Conservation (phyloP, 177 flowering plant genomes). For the Vitis hybrid region DNA sequence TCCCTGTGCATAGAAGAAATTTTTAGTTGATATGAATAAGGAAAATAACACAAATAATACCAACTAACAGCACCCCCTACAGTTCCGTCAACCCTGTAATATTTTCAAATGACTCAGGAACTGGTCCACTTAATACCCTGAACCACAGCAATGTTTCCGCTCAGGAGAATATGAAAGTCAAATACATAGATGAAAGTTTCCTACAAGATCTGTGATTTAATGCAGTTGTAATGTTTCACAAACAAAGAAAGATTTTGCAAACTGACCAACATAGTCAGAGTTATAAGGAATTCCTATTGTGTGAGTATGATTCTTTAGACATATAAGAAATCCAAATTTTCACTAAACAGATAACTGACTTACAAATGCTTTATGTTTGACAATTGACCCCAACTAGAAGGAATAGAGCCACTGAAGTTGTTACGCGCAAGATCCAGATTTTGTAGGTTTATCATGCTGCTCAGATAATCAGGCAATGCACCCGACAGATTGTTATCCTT, state of each 20-base stretch:
- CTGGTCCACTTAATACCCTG: conserved; percentile 44
- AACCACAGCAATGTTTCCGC: background rate
- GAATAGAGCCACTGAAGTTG: conserved; percentile 66
- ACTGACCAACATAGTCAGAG: too few species aligned
- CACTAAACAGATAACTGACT: conserved; percentile 21
- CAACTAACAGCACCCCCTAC: conserved; percentile 17
- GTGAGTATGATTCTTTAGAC: too few species aligned
- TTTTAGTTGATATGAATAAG: conserved; percentile 1
- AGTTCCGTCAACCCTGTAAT: conserved; percentile 34
- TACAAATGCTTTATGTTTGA: conserved; percentile 74
- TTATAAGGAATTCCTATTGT: too few species aligned
- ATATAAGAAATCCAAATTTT: background rate
- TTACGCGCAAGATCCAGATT: conserved; percentile 77
- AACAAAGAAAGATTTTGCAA: background rate
- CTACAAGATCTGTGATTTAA: too few species aligned
- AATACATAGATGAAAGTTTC: background rate
- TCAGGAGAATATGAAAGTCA: too few species aligned
- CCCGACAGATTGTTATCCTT: conserved; percentile 82
- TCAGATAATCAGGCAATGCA: conserved; percentile 66
- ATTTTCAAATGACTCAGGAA: conserved; percentile 44
- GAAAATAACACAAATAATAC: background rate
- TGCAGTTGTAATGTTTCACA: background rate
- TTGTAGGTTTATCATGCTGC: conserved; percentile 52
- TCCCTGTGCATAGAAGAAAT: conserved; percentile 47
- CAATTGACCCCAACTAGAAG: conserved; percentile 67